Evolutionary conservation across 305 asterid genomes (phyloP), one percentile per base, ranked within the genome.

Genomic region (Fraxinus ornus): DNA sequence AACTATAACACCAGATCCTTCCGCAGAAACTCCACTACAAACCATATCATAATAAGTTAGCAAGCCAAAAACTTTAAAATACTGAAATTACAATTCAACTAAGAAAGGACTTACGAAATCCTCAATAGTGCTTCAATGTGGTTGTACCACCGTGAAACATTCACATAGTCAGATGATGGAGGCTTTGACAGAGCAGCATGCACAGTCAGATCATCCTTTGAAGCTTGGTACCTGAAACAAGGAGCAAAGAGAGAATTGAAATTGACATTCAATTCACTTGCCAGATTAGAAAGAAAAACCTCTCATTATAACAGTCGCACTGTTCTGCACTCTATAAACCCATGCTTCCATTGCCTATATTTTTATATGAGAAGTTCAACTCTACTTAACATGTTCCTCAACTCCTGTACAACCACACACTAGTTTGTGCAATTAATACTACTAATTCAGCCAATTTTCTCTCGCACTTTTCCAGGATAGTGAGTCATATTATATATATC

Each of bases 111-210:
- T 30, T 92, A 94, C 99, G 93, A 91, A 79, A 95, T 90, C 86
- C 98, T 91, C 90, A 95, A 74, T 80, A 95, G 90, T 2, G 98
- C 95, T 70, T 89, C 97, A 28, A 95, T 89, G 83, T 95, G 98
- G 81, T 88, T 90, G 90, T 81, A 95, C 98, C 98, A 95, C 79
- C 97, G 91, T 37, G 97, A 88, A 12, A 80, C 93, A 41, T 94
- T 94, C 64, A 92, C 92, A 9, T 86, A 90, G 39, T 90, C 88
- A 30, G 93, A 75, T 21, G 98, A 84, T 32, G 97, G 97, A 57
- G 93, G 82, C 83, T 86, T 88, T 7, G 91, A 32, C 28, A 93
- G 82, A 21, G 91, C 90, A 75, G 91, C 84, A 79, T 86, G 88
- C 62, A 93, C 97, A 0, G 91, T 78, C 75, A 95, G 85, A 77